These are phyloP conservation scores for Carallia pectinifolia DNA, from an alignment of 345 rosid species.

Conservation along the genomic window DNA sequence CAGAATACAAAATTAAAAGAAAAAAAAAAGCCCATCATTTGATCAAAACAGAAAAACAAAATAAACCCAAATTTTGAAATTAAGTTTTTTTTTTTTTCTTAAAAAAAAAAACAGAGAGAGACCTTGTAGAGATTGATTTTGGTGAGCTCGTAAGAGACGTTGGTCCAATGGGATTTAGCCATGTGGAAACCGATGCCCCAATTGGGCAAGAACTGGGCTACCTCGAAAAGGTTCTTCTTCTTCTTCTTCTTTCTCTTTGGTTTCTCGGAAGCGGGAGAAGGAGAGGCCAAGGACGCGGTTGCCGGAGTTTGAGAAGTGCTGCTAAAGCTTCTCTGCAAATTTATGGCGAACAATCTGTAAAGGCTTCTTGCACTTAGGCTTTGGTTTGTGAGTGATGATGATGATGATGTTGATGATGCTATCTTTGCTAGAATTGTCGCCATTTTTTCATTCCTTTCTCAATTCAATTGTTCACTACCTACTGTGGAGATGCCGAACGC, in stretches of 20 bases:
- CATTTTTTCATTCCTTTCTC: too few species aligned
- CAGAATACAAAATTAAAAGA: too few species aligned
- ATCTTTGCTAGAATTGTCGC: too few species aligned
- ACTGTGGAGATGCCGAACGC: too few species aligned
- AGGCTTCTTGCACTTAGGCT: too few species aligned
- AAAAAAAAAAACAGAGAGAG: background rate
- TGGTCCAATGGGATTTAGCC: constrained; percentile 96
- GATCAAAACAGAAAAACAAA: background rate
- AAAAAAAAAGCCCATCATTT: too few species aligned
- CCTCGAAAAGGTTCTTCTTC: constrained; percentile 96
- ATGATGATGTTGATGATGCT: too few species aligned
- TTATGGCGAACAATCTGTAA: constrained; percentile 25
- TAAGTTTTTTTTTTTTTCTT: too few species aligned
- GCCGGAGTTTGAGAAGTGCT: constrained; percentile 35
- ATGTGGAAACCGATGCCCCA: constrained; percentile 93
- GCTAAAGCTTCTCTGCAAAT: constrained; percentile 45
- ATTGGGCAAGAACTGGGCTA: constrained; percentile 84
- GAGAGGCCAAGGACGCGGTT: constrained; percentile 3
- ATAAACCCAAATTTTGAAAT: background rate
- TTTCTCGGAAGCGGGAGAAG: constrained; percentile 29
- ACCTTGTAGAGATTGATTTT: constrained; percentile 97
- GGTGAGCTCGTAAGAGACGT: constrained; percentile 83
- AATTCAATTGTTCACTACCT: too few species aligned
- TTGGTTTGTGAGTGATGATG: too few species aligned
- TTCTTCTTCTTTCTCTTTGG: constrained; percentile 76